phyloP scores from a whole-genome alignment of 805 yeast species.

The Kuraishia molischiana region DNA sequence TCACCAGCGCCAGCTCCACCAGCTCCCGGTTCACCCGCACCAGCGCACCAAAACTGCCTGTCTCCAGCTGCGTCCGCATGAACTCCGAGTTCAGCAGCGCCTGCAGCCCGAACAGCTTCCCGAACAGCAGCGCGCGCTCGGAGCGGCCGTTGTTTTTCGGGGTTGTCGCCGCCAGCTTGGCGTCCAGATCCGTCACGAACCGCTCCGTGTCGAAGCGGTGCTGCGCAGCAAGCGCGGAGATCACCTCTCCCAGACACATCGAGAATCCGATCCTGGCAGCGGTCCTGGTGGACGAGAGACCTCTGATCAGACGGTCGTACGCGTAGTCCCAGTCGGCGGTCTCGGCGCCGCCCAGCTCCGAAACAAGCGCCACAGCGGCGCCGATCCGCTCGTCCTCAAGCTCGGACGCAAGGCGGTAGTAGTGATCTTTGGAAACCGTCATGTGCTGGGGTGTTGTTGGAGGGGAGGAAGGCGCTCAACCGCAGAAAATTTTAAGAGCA shows the following conservation, averaged over 20 bases:
- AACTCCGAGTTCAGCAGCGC: conserved; percentile 51
- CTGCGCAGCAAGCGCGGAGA: conserved; percentile 21
- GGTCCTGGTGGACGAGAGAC: conserved; percentile 73
- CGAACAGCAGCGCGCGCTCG: conserved; percentile 72
- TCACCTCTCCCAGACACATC: conserved; percentile 70
- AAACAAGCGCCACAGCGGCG: conserved; percentile 59
- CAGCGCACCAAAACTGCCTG: conserved; percentile 19
- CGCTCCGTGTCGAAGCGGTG: conserved; percentile 26
- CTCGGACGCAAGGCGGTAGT: conserved; percentile 71
- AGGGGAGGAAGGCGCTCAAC: no score
- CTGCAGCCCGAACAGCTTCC: conserved; percentile 78
- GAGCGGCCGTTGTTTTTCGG: conserved; percentile 63
- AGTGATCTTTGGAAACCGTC: conserved; percentile 64
- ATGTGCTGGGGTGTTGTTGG: conserved; percentile 12
- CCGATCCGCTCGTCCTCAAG: conserved; percentile 58
- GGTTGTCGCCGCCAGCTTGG: conserved; percentile 26
- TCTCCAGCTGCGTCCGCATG: conserved; percentile 15
- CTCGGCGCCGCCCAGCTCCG: conserved; percentile 39
- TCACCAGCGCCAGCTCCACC: conserved; percentile 47
- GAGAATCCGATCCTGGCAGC: conserved; percentile 85
- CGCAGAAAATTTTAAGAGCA: no score
- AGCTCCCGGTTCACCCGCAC: conserved; percentile 33
- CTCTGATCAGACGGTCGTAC: conserved; percentile 65
- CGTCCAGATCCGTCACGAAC: conserved; percentile 24
- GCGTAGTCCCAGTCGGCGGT: conserved; percentile 76